Percentiles rank a stretch among this genome's conserved stretches.
These are phyloP conservation scores for Gremmenia infestans DNA, from an alignment of 2,329 filamentous ascomycete genomes.

Conservation along the genomic window DNA sequence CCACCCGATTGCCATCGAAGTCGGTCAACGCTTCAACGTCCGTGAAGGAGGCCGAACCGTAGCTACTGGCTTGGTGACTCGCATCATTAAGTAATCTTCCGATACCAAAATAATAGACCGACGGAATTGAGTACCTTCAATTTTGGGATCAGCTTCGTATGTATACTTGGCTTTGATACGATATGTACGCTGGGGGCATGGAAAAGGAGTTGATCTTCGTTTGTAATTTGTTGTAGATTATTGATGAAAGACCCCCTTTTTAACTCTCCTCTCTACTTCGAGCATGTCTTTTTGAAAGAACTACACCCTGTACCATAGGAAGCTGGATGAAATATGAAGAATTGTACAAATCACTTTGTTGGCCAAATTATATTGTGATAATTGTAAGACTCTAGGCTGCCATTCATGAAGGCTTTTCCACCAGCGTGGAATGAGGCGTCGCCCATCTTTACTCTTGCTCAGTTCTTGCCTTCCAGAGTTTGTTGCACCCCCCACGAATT, in stretches of 20 bases:
- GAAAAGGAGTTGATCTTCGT: constrained; percentile 23
- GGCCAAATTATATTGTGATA: background rate
- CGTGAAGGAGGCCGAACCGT: constrained; percentile 92
- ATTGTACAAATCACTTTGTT: constrained; percentile 2
- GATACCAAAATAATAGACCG: constrained; percentile 1
- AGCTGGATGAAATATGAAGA: constrained; percentile 11
- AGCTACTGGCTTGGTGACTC: constrained; percentile 76
- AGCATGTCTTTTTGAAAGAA: constrained; percentile 18
- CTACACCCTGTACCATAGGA: constrained; percentile 19
- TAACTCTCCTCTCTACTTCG: constrained; percentile 24
- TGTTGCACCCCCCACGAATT: no score
- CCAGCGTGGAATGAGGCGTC: background rate
- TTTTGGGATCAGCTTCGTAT: constrained; percentile 9
- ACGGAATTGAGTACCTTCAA: background rate
- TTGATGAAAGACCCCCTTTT: constrained; percentile 13
- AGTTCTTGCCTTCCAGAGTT: no score
- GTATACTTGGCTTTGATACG: constrained; percentile 21
- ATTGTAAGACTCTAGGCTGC: background rate
- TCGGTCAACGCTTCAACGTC: constrained; percentile 95
- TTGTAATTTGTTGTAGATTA: constrained; percentile 22
- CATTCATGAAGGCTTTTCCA: background rate
- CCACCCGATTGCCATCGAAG: constrained; percentile 81
- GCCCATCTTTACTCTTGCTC: background rate
- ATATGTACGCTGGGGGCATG: constrained; percentile 12
- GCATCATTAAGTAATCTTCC: constrained; percentile 48